Evolutionary conservation across 257 asterid genomes (phyloP).

Genomic region (Prunella vulgaris): DNA sequence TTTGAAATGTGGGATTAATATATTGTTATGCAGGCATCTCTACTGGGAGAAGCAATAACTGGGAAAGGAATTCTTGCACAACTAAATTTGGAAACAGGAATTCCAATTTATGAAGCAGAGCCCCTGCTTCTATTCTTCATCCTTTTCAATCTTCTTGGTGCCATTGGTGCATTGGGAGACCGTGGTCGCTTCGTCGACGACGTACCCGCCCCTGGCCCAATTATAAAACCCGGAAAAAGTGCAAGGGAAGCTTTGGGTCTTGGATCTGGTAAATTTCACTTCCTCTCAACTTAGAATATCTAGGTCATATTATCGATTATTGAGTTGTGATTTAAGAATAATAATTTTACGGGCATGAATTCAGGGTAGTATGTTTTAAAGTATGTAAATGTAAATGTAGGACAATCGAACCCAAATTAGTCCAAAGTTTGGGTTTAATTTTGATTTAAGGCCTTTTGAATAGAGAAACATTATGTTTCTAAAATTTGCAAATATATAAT

Average conservation of each 20-base stretch:
- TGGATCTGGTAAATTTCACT: slow-evolving; percentile 38
- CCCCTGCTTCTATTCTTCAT: slow-evolving; percentile 78
- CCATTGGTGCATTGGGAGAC: slow-evolving; percentile 96
- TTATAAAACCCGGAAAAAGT: slow-evolving; percentile 76
- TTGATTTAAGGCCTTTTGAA: no score
- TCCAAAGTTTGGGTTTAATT: no score
- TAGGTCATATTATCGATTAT: no score
- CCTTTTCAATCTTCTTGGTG: slow-evolving; percentile 86
- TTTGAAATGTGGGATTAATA: no score
- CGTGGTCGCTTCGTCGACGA: slow-evolving; percentile 90
- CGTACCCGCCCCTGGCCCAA: slow-evolving; percentile 52
- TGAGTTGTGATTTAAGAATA: no score
- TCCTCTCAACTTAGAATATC: no score
- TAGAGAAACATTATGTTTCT: no score
- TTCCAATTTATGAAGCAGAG: slow-evolving; percentile 71
- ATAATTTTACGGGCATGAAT: no score
- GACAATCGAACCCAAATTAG: no score
- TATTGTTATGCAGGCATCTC: slow-evolving; percentile 40
- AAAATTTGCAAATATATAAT: no score
- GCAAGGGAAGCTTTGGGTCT: slow-evolving; percentile 68
- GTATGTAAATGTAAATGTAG: no score
- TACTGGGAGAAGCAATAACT: slow-evolving; percentile 89
- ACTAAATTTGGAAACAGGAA: slow-evolving; percentile 84
- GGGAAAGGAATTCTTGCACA: slow-evolving; percentile 90
- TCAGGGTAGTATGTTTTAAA: no score